These are phyloP conservation scores for Evernia prunastri DNA, from an alignment of 495 filamentous ascomycete genomes.

Conservation along the genomic window DNA sequence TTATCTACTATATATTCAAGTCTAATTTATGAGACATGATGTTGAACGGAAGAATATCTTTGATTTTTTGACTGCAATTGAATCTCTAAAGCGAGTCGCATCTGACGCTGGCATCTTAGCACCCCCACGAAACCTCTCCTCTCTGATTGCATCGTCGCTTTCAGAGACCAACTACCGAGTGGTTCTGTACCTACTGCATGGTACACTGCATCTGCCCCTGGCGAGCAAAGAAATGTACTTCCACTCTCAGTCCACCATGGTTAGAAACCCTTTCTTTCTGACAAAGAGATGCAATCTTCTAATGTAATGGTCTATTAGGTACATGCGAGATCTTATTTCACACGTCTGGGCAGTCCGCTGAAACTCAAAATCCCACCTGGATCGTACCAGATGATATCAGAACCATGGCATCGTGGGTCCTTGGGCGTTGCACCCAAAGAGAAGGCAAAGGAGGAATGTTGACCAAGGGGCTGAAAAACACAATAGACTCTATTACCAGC, in stretches of 20 bases:
- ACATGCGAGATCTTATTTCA: background rate
- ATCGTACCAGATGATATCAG: background rate
- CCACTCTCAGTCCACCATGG: background rate
- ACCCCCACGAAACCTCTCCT: background rate
- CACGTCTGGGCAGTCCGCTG: background rate
- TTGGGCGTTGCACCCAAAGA: background rate
- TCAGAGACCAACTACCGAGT: background rate
- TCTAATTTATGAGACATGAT: too few relatives aligned
- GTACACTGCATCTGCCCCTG: background rate
- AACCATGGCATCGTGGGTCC: background rate
- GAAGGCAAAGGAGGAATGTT: conserved; percentile 3
- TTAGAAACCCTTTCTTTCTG: background rate
- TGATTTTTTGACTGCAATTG: too few relatives aligned
- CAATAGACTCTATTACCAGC: background rate
- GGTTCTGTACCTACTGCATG: background rate
- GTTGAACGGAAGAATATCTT: too few relatives aligned
- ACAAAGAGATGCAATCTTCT: background rate
- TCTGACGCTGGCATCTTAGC: too few relatives aligned
- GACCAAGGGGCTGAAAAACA: background rate
- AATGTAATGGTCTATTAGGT: background rate
- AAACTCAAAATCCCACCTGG: background rate
- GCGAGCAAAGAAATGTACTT: conserved; percentile 1
- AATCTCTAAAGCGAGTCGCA: too few relatives aligned
- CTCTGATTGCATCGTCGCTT: background rate
- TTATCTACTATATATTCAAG: too few relatives aligned